These are phyloP conservation scores for Suillus hirtellus DNA, from an alignment of 768 basidiomycete species.

Conservation along the genomic window DNA sequence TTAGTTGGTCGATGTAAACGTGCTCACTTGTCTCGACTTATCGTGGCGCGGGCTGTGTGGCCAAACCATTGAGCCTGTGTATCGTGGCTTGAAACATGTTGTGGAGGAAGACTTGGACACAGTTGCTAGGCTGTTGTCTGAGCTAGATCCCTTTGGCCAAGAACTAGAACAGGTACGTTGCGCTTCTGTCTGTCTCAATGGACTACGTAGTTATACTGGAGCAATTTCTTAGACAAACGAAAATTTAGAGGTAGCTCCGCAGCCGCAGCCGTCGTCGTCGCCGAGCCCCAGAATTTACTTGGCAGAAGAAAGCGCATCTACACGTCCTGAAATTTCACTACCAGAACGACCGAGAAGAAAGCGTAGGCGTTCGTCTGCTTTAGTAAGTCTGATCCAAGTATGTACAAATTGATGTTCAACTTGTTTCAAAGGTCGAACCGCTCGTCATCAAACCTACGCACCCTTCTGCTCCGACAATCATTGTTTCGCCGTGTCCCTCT, in stretches of 20 bases:
- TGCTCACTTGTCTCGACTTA: constrained; percentile 13
- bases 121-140: constrained; percentile 43
- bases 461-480: constrained; percentile 47
- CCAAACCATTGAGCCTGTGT: constrained; percentile 35
- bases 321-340: constrained; percentile 2
- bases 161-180: constrained; percentile 20
- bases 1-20: constrained; percentile 19
- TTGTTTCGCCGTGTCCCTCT: constrained; percentile 49
- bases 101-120: constrained; percentile 41
- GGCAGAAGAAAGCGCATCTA: not conserved
- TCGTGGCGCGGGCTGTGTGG: constrained; percentile 34
- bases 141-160: constrained; percentile 35
- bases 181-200: not conserved
- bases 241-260: not conserved
- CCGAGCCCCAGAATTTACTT: not conserved
- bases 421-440: constrained; percentile 21
- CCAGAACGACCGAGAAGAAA: constrained; percentile 17
- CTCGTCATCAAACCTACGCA: constrained; percentile 34
- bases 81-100: constrained; percentile 34
- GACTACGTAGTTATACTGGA: not conserved
- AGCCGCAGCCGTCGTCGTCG: constrained; percentile 1
- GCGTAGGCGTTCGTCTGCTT: constrained; percentile 15
- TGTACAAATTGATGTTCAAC: not conserved
- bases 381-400: constrained; percentile 8
- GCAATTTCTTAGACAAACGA: not conserved